Conservation (phyloP, 1,139 yeast species). For the Hyphopichia burtonii region DNA sequence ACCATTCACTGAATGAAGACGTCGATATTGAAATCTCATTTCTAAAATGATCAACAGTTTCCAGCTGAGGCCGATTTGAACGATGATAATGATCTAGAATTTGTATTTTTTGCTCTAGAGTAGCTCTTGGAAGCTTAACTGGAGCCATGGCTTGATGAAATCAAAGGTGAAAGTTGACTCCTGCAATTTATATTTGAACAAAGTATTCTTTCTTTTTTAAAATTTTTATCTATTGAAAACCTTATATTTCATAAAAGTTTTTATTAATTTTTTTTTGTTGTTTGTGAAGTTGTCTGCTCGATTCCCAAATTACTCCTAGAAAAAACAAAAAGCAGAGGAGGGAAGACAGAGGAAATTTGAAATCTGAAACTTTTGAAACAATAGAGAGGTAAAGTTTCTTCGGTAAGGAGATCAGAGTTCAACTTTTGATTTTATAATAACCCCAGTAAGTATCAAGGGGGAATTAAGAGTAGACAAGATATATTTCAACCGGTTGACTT, state of each 20-base stretch:
- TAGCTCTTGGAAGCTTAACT: slow-evolving; percentile 51
- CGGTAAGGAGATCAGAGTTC: no score
- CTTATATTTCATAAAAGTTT: background rate
- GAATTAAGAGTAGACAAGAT: no score
- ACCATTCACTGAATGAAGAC: slow-evolving; percentile 60
- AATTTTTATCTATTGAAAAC: no score
- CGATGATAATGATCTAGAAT: slow-evolving; percentile 51
- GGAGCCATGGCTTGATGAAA: slow-evolving; percentile 15
- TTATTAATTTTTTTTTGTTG: no score
- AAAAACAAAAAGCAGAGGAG: background rate
- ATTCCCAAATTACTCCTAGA: background rate
- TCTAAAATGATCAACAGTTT: slow-evolving; percentile 53
- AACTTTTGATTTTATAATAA: no score
- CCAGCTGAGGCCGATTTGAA: slow-evolving; percentile 54
- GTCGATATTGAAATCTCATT: slow-evolving; percentile 53
- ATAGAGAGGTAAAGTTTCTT: no score
- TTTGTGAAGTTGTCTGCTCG: background rate
- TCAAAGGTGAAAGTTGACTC: no score
- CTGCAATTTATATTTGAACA: no score
- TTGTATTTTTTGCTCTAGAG: slow-evolving; percentile 56
- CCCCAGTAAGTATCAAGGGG: no score
- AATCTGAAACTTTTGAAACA: background rate
- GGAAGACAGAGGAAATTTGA: background rate
- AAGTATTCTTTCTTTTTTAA: no score
- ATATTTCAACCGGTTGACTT: no score